Percentiles rank a stretch among this genome's conserved stretches.
Evolutionary conservation across 2,329 filamentous ascomycete genomes (phyloP).

Genomic region (Bipolaris sorokiniana): DNA sequence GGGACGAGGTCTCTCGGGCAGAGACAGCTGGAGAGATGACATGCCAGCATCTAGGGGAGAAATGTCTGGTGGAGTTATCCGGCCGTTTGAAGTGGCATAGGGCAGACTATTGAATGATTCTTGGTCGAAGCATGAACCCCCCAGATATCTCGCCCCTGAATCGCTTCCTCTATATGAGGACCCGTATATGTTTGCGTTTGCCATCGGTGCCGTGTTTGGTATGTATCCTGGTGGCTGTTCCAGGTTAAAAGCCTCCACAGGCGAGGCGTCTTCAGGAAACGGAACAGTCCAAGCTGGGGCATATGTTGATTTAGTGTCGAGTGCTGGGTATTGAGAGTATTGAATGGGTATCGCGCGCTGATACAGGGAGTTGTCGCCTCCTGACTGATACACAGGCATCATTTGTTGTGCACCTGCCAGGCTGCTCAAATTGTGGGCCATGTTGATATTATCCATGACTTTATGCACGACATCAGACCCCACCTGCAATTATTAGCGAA

Average conservation of each 20-base stretch:
- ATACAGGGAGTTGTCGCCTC: slow-evolving; percentile 16
- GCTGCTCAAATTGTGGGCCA: slow-evolving; percentile 24
- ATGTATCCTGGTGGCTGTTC: slow-evolving; percentile 31
- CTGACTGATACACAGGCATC: slow-evolving; percentile 30
- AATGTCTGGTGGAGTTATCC: slow-evolving; percentile 22
- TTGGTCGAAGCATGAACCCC: slow-evolving; percentile 29
- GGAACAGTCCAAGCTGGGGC: slow-evolving; percentile 32
- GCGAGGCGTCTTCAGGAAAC: slow-evolving; percentile 38
- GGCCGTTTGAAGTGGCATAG: slow-evolving; percentile 23
- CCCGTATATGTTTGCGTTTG: slow-evolving; percentile 21
- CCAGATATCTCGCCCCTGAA: slow-evolving; percentile 16
- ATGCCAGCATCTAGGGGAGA: slow-evolving; percentile 39
- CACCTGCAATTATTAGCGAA: slow-evolving; percentile 32
- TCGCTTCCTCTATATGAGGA: slow-evolving; percentile 31
- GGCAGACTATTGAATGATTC: slow-evolving; percentile 30
- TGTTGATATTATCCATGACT: slow-evolving; percentile 28
- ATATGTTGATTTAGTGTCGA: slow-evolving; percentile 31
- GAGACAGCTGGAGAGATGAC: slow-evolving; percentile 35
- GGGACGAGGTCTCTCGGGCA: slow-evolving; percentile 35
- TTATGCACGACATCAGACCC: slow-evolving; percentile 39
- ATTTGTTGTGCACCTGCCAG: slow-evolving; percentile 29
- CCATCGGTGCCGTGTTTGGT: slow-evolving; percentile 19
- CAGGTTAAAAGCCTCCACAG: slow-evolving; percentile 35
- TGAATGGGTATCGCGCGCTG: slow-evolving; percentile 19
- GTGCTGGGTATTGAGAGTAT: slow-evolving; percentile 27